These are phyloP conservation scores for Drechslera avenae DNA, from an alignment of 2,329 filamentous ascomycete genomes.

Conservation along the genomic window DNA sequence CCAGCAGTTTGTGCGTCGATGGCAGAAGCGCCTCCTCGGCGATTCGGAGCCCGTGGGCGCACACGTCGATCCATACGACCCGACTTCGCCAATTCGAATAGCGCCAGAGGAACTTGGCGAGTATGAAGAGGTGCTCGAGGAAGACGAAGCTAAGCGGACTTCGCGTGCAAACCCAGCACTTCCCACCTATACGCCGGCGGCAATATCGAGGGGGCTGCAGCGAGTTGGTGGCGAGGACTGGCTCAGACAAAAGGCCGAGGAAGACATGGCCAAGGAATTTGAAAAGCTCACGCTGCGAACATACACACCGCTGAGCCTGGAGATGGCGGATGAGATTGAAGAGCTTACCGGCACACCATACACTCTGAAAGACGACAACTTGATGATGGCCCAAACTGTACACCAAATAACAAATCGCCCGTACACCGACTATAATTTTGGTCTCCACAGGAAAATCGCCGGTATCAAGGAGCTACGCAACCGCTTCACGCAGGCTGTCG, in stretches of 20 bases:
- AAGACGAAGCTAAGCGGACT: conserved; percentile 13
- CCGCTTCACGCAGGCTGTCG: conserved; percentile 60
- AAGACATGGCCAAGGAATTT: conserved; percentile 35
- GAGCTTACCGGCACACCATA: conserved; percentile 39
- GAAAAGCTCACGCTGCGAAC: conserved; percentile 44
- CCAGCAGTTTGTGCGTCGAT: conserved; percentile 41
- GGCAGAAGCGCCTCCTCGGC: conserved; percentile 45
- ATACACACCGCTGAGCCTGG: conserved; percentile 38
- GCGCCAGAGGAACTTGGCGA: conserved; percentile 44
- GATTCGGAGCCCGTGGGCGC: conserved; percentile 46
- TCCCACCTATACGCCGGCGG: conserved; percentile 18
- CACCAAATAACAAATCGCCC: conserved; percentile 44
- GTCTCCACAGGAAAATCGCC: conserved; percentile 23
- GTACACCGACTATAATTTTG: conserved; percentile 37
- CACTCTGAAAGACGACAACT: conserved; percentile 35
- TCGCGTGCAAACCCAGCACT: neutral
- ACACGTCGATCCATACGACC: conserved; percentile 47
- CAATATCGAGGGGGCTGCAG: conserved; percentile 50
- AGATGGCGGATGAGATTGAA: conserved; percentile 41
- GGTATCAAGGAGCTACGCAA: conserved; percentile 29
- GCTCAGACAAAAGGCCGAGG: conserved; percentile 42
- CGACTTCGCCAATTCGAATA: conserved; percentile 44
- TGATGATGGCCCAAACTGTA: conserved; percentile 36
- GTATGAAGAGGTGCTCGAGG: conserved; percentile 40
- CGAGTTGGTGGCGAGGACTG: conserved; percentile 59